Base-by-base conservation (phyloP, 176 grass and related monocot species). In the Calamus simplicifolius region DNA sequence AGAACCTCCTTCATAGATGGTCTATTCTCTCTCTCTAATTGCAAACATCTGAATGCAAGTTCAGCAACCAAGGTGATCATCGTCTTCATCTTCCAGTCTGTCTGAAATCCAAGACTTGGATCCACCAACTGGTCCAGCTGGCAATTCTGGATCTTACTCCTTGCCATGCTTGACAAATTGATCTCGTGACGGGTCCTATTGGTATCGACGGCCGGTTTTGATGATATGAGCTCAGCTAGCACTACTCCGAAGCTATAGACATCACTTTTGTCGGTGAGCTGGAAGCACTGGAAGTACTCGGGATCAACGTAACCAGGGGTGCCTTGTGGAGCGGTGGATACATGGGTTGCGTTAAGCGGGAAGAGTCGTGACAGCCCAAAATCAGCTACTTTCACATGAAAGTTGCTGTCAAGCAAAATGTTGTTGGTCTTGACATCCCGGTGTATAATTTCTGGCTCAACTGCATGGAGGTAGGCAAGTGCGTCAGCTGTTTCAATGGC, bases 241-340 rank as follows among this genome's bases (percentile, higher is more conserved):
- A 98, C 88, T 13, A 98, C 94, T 0, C 93, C 94, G 0, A 98
- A 98, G 55, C 94, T 98, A 52, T 98, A 98, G 12, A 98, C 94
- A 7, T 98, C 94, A 5, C 94, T 98, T 72, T 98, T 98, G 18
- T 92, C 85, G 0, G 94, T 98, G 48, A 98, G 81, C 76, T 89
- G 89, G 58, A 85, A 98, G 76, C 94, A 93, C 62, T 79, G 81
- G 63, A 89, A 63, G 61, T 98, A 98, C 26, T 87, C 84, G 0
- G 94, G 94, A 29, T 98, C 94, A 0, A 98, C 94, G n/a, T 98
- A 98, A 21, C 94, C 94, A 0, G 94, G 94, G 5, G 88, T 98
- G 58, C 94, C 94, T 50, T 98, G 94, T 25, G 94, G 94, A 2
- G 83, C 94, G 3, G 94, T 98, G 0, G 94, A 93, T n/a, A 98